A percentile compares a stretch with the other conserved stretches of the same genome.
Evolutionary conservation across 768 basidiomycete genomes (phyloP).

Genomic region (Leccinum barrowsii): DNA sequence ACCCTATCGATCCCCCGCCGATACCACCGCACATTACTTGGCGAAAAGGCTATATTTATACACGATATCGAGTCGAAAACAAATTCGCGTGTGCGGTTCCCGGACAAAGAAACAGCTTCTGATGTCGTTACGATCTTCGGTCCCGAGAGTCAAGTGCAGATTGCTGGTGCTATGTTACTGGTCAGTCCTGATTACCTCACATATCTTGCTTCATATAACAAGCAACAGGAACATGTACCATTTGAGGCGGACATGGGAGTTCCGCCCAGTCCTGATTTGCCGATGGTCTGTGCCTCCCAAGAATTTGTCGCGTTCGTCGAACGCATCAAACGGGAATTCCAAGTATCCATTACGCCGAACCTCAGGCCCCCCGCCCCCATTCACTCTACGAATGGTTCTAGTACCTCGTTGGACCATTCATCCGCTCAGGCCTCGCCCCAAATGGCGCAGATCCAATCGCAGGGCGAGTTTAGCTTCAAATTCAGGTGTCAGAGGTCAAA

Average conservation of each 20-base stretch:
- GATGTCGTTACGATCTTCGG: conserved; percentile 96
- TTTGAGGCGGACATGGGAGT: conserved; percentile 95
- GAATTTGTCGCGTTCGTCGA: conserved; percentile 88
- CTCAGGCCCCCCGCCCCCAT: conserved; percentile 46
- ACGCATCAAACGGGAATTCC: conserved; percentile 88
- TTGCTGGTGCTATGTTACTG: conserved; percentile 93
- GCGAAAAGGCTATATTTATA: conserved; percentile 96
- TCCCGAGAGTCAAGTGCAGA: conserved; percentile 94
- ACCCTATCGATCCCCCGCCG: conserved; percentile 90
- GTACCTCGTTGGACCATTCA: conserved; percentile 48
- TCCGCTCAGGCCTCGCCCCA: conserved; percentile 23
- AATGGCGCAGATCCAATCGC: conserved; percentile 15
- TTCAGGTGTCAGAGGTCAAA: conserved; percentile 95
- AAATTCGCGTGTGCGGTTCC: conserved; percentile 88
- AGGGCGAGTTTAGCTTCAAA: conserved; percentile 83
- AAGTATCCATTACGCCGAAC: conserved; percentile 85
- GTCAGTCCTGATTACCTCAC: conserved; percentile 40
- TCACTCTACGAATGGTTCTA: conserved; percentile 43
- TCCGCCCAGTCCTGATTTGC: conserved; percentile 77
- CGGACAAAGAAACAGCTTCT: conserved; percentile 90
- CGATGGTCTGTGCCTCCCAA: conserved; percentile 67
- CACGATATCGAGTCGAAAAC: conserved; percentile 97
- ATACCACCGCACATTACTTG: conserved; percentile 91
- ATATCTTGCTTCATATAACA: conserved; percentile 1
- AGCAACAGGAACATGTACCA: conserved; percentile 84